Evolutionary conservation across 2,329 filamentous ascomycete genomes (phyloP), one percentile per base, ranked within the genome.

Genomic region (Alternaria sp.): DNA sequence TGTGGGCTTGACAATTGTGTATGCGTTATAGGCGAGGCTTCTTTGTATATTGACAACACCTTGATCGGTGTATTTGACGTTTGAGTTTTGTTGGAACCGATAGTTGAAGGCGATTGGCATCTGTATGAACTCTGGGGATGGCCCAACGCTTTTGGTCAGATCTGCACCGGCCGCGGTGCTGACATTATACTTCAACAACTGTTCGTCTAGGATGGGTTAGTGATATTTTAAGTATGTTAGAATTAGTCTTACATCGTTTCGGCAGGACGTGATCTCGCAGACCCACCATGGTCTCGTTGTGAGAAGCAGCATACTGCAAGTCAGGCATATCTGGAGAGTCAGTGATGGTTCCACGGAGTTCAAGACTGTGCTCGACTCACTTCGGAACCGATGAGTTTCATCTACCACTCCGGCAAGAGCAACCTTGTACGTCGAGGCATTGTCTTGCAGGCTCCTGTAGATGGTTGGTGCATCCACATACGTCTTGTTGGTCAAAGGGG

Each of bases 351-450:
- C 11, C 1, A 7, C 18, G 37, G n/a, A 47, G 12, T 23, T 37
- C 10, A 57, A 26, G n/a, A 9, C 11, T 6, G 8, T 11, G 15
- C 11, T 20, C 21, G 10, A 65, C 79, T 66, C 78, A 86, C 90
- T 90, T 76, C 95, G 88, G 79, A 96, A 99, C 41, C 95, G 88
- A 83, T 98, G 94, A 1, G 91, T 96, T 70, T 92, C 89, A 59
- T 89, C 88, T 64, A 97, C 87, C 20, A 89, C 80, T 8, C 93
- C 93, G 4, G 94, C 85, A 1, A 89, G 85, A 69, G 94, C 88
- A 28, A 93, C 85, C 5, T 85, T 81, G 76, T 94, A 95, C 9
- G 80, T 86, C 9, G 84, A 86, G 1, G 84, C 82, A 75, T 94
- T 96, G 75, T 96, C 93, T 68, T 85, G 86, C 63, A 97, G 79